Evolutionary conservation across 2,329 filamentous ascomycete genomes (phyloP).

Genomic region (Aspergillus sp.): DNA sequence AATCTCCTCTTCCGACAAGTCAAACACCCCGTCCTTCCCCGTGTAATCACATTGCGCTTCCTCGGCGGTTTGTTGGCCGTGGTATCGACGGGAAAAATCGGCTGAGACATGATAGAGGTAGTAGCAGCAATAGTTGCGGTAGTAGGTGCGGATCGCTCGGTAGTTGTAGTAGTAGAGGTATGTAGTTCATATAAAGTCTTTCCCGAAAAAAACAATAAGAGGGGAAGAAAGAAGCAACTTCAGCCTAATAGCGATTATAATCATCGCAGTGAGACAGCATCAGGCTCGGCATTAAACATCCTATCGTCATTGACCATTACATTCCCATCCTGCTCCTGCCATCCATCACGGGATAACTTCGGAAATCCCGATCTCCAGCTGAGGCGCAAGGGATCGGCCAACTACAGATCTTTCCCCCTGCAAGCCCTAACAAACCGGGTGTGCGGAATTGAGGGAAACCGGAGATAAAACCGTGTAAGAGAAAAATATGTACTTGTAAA

Average conservation of each 20-base stretch:
- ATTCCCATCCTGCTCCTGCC: no score
- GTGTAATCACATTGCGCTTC: constrained; percentile 13
- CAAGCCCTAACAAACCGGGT: not conserved
- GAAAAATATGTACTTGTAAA: not conserved
- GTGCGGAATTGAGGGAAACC: not conserved
- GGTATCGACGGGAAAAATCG: not conserved
- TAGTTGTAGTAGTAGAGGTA: no score
- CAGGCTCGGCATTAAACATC: no score
- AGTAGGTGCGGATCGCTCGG: no score
- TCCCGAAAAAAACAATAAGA: no score
- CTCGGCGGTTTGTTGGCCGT: constrained; percentile 1
- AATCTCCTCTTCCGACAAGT: constrained; percentile 10
- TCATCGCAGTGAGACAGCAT: no score
- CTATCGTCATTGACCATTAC: no score
- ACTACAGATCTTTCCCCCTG: constrained; percentile 1
- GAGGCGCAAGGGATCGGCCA: constrained; percentile 2
- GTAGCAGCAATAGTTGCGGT: no score
- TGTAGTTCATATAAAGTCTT: no score
- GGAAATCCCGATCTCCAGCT: not conserved
- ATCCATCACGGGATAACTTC: not conserved
- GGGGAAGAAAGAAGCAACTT: no score
- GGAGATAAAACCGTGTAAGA: not conserved
- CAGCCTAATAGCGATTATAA: no score
- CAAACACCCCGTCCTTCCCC: constrained; percentile 11
- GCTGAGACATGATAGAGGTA: not conserved